Evolutionary conservation across 306 rosid genomes (phyloP).

Genomic region (Prosopis cineraria): DNA sequence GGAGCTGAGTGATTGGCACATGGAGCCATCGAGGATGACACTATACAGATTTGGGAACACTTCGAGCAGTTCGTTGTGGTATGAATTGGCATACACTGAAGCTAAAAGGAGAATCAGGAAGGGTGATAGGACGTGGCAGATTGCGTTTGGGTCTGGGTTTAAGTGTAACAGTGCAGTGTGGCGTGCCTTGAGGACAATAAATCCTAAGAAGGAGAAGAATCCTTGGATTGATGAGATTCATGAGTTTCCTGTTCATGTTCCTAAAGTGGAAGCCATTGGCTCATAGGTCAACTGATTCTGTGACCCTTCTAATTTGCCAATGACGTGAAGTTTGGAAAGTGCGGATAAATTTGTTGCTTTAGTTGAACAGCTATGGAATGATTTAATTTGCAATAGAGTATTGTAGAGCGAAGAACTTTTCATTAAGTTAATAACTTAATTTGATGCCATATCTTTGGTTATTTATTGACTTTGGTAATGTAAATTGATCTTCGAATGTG

Average conservation of each 20-base stretch:
- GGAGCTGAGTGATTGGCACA: conserved; percentile 75
- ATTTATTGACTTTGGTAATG: no score
- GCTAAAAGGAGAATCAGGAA: conserved; percentile 75
- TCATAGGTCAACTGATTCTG: no score
- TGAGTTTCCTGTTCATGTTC: conserved; percentile 67
- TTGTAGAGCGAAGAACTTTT: no score
- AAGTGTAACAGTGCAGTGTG: conserved; percentile 92
- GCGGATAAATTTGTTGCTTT: no score
- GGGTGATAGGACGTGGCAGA: conserved; percentile 86
- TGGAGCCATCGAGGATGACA: conserved; percentile 95
- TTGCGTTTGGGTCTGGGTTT: conserved; percentile 87
- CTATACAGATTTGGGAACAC: conserved; percentile 76
- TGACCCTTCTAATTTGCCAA: no score
- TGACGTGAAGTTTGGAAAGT: no score
- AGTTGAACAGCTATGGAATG: no score
- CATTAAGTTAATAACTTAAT: no score
- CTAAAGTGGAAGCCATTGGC: conserved; percentile 38
- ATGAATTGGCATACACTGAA: conserved; percentile 78
- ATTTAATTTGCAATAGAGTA: no score
- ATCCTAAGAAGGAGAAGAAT: conserved; percentile 72
- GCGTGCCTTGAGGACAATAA: conserved; percentile 67
- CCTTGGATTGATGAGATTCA: conserved; percentile 94
- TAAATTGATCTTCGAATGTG: no score
- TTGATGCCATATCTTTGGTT: no score
- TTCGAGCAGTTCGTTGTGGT: conserved; percentile 87